A percentile compares a stretch with the other conserved stretches of the same genome.
Evolutionary conservation across 768 basidiomycete species (phyloP).

Genomic region (Pleurotus eryngii): DNA sequence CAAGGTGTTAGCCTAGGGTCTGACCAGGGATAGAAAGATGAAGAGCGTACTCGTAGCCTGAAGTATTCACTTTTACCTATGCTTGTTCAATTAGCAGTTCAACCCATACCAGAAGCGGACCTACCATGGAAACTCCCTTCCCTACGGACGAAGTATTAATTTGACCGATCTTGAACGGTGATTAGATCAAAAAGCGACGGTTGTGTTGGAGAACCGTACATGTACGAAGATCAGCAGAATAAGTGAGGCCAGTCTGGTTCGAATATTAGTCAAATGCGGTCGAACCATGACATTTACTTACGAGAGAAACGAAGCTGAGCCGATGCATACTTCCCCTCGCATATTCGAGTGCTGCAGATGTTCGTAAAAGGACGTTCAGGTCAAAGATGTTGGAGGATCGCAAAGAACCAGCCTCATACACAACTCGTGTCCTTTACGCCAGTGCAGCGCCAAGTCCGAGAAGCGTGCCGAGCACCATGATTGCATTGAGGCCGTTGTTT

Average conservation of each 20-base stretch:
- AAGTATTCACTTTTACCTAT: constrained; percentile 68
- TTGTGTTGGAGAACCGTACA: constrained; percentile 40
- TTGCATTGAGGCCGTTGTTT: not conserved
- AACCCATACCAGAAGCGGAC: constrained; percentile 9
- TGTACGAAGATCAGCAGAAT: constrained; percentile 78
- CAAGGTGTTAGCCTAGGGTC: constrained; percentile 3
- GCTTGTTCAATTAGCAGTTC: not conserved
- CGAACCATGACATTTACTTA: constrained; percentile 32
- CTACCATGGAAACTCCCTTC: constrained; percentile 71
- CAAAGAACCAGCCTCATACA: constrained; percentile 6
- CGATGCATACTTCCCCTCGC: constrained; percentile 77
- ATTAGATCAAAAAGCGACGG: constrained; percentile 15
- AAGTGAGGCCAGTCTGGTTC: constrained; percentile 42
- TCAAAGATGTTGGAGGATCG: constrained; percentile 2
- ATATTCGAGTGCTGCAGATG: constrained; percentile 30
- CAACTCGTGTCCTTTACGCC: constrained; percentile 5
- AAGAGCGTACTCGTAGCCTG: constrained; percentile 60
- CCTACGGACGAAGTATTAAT: constrained; percentile 75
- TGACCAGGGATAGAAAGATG: not conserved
- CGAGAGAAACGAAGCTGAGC: constrained; percentile 71
- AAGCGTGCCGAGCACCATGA: not conserved
- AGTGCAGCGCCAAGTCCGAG: not conserved
- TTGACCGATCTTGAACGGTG: constrained; percentile 64
- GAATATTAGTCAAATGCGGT: constrained; percentile 18
- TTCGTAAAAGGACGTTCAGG: constrained; percentile 20